Conservation (phyloP, 495 filamentous ascomycete genomes). For the Penicillium mononematosum region DNA sequence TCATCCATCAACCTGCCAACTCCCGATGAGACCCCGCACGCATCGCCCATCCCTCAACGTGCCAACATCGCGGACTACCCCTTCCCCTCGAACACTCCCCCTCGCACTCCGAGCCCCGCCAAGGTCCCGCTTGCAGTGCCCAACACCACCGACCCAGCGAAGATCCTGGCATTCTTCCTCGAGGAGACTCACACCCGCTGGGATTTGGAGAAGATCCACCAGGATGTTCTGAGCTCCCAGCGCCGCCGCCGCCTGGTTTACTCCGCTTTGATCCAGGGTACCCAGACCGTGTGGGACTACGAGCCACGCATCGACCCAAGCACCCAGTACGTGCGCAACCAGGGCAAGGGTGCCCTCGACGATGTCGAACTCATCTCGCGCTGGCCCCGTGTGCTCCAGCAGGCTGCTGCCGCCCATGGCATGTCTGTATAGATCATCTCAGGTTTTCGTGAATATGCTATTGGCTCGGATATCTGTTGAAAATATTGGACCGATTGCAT, state of each 20-base stretch:
- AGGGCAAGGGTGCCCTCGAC: conserved; percentile 46
- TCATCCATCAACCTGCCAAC: conserved; percentile 38
- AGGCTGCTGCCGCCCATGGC: conserved; percentile 36
- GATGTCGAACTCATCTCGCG: conserved; percentile 48
- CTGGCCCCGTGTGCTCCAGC: conserved; percentile 46
- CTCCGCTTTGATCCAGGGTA: conserved; percentile 68
- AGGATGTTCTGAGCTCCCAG: conserved; percentile 68
- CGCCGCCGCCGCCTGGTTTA: conserved; percentile 70
- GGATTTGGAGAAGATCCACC: conserved; percentile 70
- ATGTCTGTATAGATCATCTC: conserved; percentile 5
- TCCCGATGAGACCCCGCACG: conserved; percentile 37
- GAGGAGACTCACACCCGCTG: conserved; percentile 65
- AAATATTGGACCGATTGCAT: background rate
- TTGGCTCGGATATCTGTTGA: background rate
- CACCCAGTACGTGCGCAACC: conserved; percentile 61
- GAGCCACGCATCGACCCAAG: conserved; percentile 69
- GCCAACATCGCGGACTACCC: conserved; percentile 32
- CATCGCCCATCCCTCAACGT: conserved; percentile 34
- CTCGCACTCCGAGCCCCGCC: conserved; percentile 41
- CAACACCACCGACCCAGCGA: conserved; percentile 44
- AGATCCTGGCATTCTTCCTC: conserved; percentile 56
- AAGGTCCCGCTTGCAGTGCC: conserved; percentile 35
- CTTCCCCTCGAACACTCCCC: conserved; percentile 39
- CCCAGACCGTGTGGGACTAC: conserved; percentile 73
- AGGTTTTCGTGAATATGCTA: background rate